phyloP scores from a whole-genome alignment of 257 asterid species.

The Datura wrightii region DNA sequence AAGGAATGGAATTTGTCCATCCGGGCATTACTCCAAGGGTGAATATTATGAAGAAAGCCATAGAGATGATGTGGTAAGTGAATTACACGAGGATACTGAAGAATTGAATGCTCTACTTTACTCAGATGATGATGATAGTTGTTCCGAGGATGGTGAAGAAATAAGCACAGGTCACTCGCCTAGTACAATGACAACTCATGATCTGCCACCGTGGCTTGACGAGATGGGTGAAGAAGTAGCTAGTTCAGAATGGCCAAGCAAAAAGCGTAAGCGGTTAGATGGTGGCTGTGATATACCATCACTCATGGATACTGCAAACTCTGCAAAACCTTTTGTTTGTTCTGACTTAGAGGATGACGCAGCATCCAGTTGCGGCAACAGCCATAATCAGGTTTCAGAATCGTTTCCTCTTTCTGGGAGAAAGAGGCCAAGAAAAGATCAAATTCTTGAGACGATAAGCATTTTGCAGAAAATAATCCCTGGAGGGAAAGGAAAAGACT shows the following conservation, averaged over 20 bases:
- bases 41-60: constrained; percentile 48
- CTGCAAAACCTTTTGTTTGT: constrained; percentile 43
- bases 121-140: constrained; percentile 61
- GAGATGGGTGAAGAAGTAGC: constrained; percentile 71
- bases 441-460: constrained; percentile 59
- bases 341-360: constrained; percentile 65
- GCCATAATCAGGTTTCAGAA: constrained; percentile 31
- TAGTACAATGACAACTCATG: constrained; percentile 67
- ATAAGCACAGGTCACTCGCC: constrained; percentile 94
- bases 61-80: constrained; percentile 46
- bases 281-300: constrained; percentile 44
- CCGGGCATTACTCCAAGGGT: constrained; percentile 32
- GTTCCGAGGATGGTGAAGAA: constrained; percentile 70
- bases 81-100: constrained; percentile 85
- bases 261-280: constrained; percentile 57
- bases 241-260: constrained; percentile 59
- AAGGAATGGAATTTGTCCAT: constrained; percentile 35
- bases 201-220: constrained; percentile 38
- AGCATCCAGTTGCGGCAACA: constrained; percentile 61
- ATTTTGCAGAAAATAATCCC: constrained; percentile 71
- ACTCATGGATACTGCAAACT: constrained; percentile 31
- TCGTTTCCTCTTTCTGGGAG: constrained; percentile 36
- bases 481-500: constrained; percentile 59
- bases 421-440: constrained; percentile 64
- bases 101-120: constrained; percentile 82